Percentiles rank a stretch among this genome's conserved stretches.
These are phyloP conservation scores for Hypoxylon subgilvum DNA, from an alignment of 495 filamentous ascomycete genomes.

Conservation along the genomic window DNA sequence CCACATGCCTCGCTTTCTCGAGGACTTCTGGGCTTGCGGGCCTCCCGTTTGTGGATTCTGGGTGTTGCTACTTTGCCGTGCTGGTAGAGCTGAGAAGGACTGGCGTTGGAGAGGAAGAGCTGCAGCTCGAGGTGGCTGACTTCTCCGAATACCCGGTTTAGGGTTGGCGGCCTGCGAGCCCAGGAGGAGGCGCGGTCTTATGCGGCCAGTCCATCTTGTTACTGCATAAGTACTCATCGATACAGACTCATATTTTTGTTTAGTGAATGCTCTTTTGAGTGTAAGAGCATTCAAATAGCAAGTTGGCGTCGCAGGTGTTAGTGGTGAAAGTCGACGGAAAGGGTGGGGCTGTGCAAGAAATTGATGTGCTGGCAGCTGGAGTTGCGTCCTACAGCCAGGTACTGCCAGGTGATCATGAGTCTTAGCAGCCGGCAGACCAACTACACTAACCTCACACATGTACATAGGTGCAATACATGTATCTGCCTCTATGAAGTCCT, in stretches of 20 bases:
- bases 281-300: too few relatives aligned
- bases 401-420: too few relatives aligned
- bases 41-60: neutral
- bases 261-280: neutral
- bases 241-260: constrained; percentile 15
- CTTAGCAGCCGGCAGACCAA: too few relatives aligned
- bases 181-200: constrained; percentile 10
- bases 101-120: neutral
- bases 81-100: constrained; percentile 2
- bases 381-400: too few relatives aligned
- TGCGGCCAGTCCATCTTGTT: constrained; percentile 34
- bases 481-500: too few relatives aligned
- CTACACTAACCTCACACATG: too few relatives aligned
- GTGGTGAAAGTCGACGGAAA: neutral
- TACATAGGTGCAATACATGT: too few relatives aligned
- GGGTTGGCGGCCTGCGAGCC: neutral
- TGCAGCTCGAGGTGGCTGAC: neutral
- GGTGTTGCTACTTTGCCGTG: neutral
- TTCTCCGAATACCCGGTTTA: neutral
- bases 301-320: neutral
- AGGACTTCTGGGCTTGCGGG: neutral
- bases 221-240: constrained; percentile 23
- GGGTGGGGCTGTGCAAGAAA: too few relatives aligned
- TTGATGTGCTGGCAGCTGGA: too few relatives aligned
- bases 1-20: neutral